Conservation (phyloP, 2,329 filamentous ascomycete genomes). For the Emergomyces africanus region DNA sequence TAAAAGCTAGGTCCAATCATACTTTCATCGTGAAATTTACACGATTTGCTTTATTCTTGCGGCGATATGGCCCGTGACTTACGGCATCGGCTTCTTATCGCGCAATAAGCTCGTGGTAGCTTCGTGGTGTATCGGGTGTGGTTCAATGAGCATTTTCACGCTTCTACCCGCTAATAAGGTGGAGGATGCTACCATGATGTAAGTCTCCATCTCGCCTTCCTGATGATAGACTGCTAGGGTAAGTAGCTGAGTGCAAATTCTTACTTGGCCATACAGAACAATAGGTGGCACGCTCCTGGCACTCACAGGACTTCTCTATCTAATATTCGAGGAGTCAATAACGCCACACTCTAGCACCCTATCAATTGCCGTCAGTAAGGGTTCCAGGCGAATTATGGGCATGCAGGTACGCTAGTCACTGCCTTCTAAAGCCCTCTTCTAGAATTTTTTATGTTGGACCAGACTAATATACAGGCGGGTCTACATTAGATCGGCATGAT, state of each 20-base stretch:
- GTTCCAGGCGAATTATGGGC: constrained; percentile 34
- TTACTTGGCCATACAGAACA: constrained; percentile 38
- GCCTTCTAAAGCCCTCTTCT: neutral
- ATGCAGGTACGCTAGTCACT: constrained; percentile 24
- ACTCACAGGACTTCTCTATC: constrained; percentile 59
- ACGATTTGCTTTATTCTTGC: constrained; percentile 67
- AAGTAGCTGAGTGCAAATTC: neutral
- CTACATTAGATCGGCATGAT: constrained; percentile 55
- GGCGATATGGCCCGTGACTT: constrained; percentile 62
- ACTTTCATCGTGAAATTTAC: constrained; percentile 80
- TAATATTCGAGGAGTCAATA: constrained; percentile 61
- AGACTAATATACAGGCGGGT: constrained; percentile 2
- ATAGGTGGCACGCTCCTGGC: constrained; percentile 69
- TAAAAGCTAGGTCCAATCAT: constrained; percentile 62
- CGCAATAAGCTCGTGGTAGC: constrained; percentile 50
- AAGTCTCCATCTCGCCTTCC: constrained; percentile 24
- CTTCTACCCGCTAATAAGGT: constrained; percentile 74
- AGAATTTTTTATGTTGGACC: neutral
- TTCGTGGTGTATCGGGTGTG: constrained; percentile 65
- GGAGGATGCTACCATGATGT: constrained; percentile 67
- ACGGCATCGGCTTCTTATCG: constrained; percentile 60
- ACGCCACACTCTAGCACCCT: constrained; percentile 30
- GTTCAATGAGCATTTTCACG: constrained; percentile 82
- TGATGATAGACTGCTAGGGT: neutral
- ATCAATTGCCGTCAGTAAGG: constrained; percentile 14